Conservation (phyloP, 202 grass and related monocot species). For the Schoenoplectus triqueter region DNA sequence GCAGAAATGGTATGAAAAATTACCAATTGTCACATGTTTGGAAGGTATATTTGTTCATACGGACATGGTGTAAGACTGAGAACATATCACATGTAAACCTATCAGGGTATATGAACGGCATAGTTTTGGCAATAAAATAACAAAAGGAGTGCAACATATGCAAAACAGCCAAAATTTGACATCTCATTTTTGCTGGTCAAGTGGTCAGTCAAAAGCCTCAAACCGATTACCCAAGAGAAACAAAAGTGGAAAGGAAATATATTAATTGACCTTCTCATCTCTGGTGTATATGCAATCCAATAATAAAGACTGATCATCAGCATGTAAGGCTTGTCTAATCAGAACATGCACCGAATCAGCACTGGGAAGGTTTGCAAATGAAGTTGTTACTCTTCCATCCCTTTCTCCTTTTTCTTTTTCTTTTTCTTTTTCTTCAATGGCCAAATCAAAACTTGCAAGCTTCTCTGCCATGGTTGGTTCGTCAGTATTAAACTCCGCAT, state of each 20-base stretch:
- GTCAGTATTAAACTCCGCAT: constrained; percentile 52
- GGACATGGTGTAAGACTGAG: neutral
- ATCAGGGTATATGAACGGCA: neutral
- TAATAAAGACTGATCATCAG: constrained; percentile 71
- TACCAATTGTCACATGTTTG: neutral
- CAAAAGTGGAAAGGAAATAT: neutral
- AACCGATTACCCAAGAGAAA: neutral
- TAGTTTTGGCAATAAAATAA: neutral
- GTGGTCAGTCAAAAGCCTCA: neutral
- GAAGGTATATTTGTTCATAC: too few relatives aligned
- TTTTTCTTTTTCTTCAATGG: constrained; percentile 42
- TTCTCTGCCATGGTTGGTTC: constrained; percentile 85
- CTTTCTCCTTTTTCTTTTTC: constrained; percentile 32
- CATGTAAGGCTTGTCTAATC: constrained; percentile 90
- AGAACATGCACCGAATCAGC: constrained; percentile 93
- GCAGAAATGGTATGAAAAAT: neutral
- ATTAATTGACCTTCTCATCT: constrained; percentile 65
- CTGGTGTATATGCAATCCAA: constrained; percentile 68
- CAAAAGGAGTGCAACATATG: neutral
- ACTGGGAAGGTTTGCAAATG: constrained; percentile 46
- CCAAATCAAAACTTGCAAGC: constrained; percentile 66
- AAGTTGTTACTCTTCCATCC: constrained; percentile 14
- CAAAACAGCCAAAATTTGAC: neutral
- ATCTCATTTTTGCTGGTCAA: constrained; percentile 6
- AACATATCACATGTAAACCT: neutral